Percentiles rank a stretch among this genome's conserved stretches.
Conservation (phyloP, 1,284 basidiomycete species). For the Caloboletus inedulis region DNA sequence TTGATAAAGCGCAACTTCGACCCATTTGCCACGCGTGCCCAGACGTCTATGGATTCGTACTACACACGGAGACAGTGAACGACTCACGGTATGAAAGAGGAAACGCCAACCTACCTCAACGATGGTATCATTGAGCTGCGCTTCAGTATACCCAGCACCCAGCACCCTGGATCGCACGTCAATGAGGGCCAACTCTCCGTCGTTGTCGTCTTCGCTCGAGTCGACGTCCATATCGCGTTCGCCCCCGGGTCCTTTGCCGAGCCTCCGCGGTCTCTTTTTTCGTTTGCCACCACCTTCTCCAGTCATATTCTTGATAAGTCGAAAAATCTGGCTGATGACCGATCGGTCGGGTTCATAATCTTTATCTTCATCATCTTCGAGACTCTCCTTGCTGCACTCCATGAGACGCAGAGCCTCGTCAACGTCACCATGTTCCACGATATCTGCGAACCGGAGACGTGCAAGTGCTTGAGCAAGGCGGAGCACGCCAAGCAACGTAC, state of each 20-base stretch:
- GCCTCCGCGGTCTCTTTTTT: slow-evolving; percentile 41
- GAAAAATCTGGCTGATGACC: slow-evolving; percentile 78
- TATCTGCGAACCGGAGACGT: slow-evolving; percentile 79
- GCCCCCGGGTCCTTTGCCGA: slow-evolving; percentile 67
- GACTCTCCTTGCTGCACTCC: slow-evolving; percentile 91
- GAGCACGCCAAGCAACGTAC: slow-evolving; percentile 92
- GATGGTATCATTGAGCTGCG: slow-evolving; percentile 83
- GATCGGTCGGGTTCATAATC: slow-evolving; percentile 74
- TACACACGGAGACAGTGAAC: slow-evolving; percentile 33
- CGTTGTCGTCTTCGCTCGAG: slow-evolving; percentile 53
- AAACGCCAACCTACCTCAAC: slow-evolving; percentile 53
- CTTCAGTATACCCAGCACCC: slow-evolving; percentile 87
- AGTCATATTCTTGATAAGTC: slow-evolving; percentile 87
- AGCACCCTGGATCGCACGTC: slow-evolving; percentile 84
- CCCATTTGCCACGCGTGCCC: slow-evolving; percentile 72
- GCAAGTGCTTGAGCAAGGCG: slow-evolving; percentile 95
- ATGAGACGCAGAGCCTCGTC: slow-evolving; percentile 96
- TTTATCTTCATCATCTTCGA: slow-evolving; percentile 77
- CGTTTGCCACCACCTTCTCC: slow-evolving; percentile 38
- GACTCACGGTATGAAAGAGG: not conserved
- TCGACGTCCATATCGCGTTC: slow-evolving; percentile 69
- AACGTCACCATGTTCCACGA: slow-evolving; percentile 84
- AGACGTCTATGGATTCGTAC: slow-evolving; percentile 83
- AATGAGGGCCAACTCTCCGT: slow-evolving; percentile 72
- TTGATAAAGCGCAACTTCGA: slow-evolving; percentile 65